Conservation (phyloP, 257 asterid species). For the Phtheirospermum japonicum region DNA sequence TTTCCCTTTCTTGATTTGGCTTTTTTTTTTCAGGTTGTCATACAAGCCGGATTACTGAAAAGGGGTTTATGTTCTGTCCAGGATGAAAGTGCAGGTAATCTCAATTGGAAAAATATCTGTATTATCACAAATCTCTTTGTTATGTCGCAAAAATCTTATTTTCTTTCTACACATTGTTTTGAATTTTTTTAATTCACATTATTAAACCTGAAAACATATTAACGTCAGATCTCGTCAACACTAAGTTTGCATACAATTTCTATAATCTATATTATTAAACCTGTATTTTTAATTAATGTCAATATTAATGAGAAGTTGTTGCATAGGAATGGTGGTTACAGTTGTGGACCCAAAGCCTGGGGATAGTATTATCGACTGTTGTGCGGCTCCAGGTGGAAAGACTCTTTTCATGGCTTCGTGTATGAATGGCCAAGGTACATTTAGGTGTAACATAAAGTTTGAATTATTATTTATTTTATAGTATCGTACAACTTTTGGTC, state of each 20-base stretch:
- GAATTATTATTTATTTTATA: background rate
- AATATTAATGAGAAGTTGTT: no score
- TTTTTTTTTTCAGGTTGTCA: constrained; percentile 50
- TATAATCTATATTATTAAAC: background rate
- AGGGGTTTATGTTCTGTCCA: no score
- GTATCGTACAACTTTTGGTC: background rate
- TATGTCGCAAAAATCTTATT: no score
- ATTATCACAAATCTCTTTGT: no score
- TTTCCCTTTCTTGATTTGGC: background rate
- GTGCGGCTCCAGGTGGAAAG: constrained; percentile 99
- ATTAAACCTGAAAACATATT: constrained; percentile 14
- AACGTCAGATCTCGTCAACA: no score
- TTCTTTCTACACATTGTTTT: constrained; percentile 88
- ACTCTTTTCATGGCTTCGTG: constrained; percentile 88
- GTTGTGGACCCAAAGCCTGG: constrained; percentile 87
- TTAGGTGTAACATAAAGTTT: background rate
- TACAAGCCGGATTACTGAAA: constrained; percentile 86
- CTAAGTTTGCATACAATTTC: no score
- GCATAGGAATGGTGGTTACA: constrained; percentile 73
- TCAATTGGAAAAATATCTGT: constrained; percentile 58
- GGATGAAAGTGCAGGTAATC: no score
- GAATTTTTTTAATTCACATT: no score
- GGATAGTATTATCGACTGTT: constrained; percentile 83
- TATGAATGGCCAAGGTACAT: constrained; percentile 68
- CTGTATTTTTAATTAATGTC: constrained; percentile 19